A percentile compares a stretch with the other conserved stretches of the same genome.
Conservation (phyloP, 2,329 filamentous ascomycete genomes). For the Capronia americana region DNA sequence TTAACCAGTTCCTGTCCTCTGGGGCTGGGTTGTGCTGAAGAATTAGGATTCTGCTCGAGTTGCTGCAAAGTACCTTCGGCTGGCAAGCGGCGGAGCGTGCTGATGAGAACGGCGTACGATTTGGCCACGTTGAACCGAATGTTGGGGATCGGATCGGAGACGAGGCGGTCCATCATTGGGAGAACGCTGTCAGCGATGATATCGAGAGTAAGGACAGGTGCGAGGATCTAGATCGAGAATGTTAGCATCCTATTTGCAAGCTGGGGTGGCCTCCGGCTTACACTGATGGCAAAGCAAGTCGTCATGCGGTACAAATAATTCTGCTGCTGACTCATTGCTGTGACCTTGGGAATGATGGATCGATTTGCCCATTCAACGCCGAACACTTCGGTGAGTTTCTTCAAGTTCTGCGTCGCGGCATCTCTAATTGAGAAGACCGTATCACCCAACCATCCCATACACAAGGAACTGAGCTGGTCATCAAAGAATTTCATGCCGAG, state of each 20-base stretch:
- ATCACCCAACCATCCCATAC: slow-evolving; percentile 98
- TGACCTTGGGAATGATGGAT: slow-evolving; percentile 97
- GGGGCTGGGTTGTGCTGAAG: slow-evolving; percentile 66
- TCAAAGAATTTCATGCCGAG: slow-evolving; percentile 98
- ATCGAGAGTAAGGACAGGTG: slow-evolving; percentile 88
- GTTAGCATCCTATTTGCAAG: slow-evolving; percentile 41
- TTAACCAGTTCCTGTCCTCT: slow-evolving; percentile 81
- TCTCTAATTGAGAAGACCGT: slow-evolving; percentile 99
- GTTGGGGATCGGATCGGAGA: slow-evolving; percentile 94
- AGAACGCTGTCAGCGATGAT: slow-evolving; percentile 93
- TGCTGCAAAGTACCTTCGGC: slow-evolving; percentile 85
- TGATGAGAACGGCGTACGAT: slow-evolving; percentile 88
- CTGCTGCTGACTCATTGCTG: slow-evolving; percentile 96
- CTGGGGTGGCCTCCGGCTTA: slow-evolving; percentile 59
- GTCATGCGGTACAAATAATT: slow-evolving; percentile 99
- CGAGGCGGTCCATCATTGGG: slow-evolving; percentile 93
- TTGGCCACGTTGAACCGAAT: slow-evolving; percentile 99
- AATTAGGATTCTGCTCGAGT: slow-evolving; percentile 75
- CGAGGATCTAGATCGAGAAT: slow-evolving; percentile 73
- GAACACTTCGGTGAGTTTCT: slow-evolving; percentile 98
- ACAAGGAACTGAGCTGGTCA: slow-evolving; percentile 91
- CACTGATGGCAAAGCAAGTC: slow-evolving; percentile 98
- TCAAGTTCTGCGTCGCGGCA: slow-evolving; percentile 94
- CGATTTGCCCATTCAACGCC: slow-evolving; percentile 97
- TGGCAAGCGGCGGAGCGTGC: slow-evolving; percentile 88